A percentile compares a stretch with the other conserved stretches of the same genome.
phyloP scores from a whole-genome alignment of 2,329 filamentous ascomycete genomes.

The Alternaria viburni region DNA sequence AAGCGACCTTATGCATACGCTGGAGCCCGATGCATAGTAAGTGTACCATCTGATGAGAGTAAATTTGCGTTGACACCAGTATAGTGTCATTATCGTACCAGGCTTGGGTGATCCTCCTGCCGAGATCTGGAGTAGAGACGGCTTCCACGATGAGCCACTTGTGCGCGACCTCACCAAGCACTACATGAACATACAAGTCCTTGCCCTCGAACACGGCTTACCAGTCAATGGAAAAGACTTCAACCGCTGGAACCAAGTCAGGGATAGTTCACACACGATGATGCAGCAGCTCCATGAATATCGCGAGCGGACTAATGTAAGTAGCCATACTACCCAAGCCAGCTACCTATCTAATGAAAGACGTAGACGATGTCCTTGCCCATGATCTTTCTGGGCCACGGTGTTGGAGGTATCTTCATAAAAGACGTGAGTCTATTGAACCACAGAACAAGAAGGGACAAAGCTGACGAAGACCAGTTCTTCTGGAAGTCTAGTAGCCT shows the following conservation, averaged over 20 bases:
- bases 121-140: neutral
- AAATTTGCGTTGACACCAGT: neutral
- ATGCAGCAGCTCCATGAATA: neutral
- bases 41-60: neutral
- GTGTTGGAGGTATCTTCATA: neutral
- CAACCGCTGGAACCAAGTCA: rapidly evolving
- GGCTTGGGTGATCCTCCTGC: neutral
- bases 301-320: neutral
- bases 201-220: neutral
- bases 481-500: neutral
- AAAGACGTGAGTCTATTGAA: neutral
- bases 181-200: neutral
- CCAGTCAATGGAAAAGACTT: neutral
- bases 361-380: neutral
- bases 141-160: neutral
- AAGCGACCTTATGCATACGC: neutral
- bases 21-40: neutral
- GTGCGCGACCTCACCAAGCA: neutral
- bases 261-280: neutral
- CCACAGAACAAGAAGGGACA: too few relatives aligned
- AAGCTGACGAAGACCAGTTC: neutral
- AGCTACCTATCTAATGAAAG: too few relatives aligned
- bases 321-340: too few relatives aligned
- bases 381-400: neutral
- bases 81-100: neutral